Percentiles rank a stretch among this genome's conserved stretches.
These are phyloP conservation scores for Passiflora organensis DNA, from an alignment of 345 rosid species.

Conservation along the genomic window DNA sequence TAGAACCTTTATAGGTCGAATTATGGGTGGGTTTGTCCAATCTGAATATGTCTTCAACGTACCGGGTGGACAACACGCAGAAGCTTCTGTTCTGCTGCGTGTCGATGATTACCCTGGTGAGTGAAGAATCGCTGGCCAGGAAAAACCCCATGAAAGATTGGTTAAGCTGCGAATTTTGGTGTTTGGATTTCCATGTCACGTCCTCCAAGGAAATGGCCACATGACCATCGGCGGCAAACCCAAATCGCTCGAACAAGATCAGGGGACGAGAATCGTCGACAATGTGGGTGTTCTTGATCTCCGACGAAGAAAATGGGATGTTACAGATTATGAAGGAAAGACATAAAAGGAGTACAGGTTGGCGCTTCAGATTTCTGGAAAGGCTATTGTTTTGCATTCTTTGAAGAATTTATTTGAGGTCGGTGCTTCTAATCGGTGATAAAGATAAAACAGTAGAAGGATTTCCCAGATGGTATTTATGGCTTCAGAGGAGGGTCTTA, in stretches of 20 bases:
- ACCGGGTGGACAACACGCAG: slow-evolving; percentile 37
- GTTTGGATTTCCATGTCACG: slow-evolving; percentile 25
- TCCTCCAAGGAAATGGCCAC: slow-evolving; percentile 25
- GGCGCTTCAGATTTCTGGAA: not conserved
- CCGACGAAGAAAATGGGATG: slow-evolving; percentile 27
- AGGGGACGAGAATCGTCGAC: slow-evolving; percentile 30
- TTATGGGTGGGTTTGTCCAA: slow-evolving; percentile 22
- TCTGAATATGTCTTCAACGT: slow-evolving; percentile 23
- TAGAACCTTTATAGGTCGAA: slow-evolving; percentile 24
- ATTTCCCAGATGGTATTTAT: slow-evolving; percentile 6
- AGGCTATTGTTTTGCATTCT: slow-evolving; percentile 3
- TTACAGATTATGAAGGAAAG: slow-evolving; percentile 16
- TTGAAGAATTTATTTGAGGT: not conserved
- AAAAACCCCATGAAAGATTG: slow-evolving; percentile 45
- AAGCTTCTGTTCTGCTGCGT: slow-evolving; percentile 6
- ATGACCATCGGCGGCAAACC: slow-evolving; percentile 33
- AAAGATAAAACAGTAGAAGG: too few relatives aligned
- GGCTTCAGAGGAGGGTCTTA: slow-evolving; percentile 16
- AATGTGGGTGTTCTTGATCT: slow-evolving; percentile 39
- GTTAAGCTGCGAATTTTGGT: slow-evolving; percentile 7
- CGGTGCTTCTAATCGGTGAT: not conserved
- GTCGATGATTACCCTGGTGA: slow-evolving; percentile 20
- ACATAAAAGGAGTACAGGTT: slow-evolving; percentile 1
- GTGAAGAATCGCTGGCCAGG: slow-evolving; percentile 22
- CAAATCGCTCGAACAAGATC: slow-evolving; percentile 47